Evolutionary conservation across 257 asterid genomes (phyloP).

Genomic region (Schizonepeta tenuifolia): DNA sequence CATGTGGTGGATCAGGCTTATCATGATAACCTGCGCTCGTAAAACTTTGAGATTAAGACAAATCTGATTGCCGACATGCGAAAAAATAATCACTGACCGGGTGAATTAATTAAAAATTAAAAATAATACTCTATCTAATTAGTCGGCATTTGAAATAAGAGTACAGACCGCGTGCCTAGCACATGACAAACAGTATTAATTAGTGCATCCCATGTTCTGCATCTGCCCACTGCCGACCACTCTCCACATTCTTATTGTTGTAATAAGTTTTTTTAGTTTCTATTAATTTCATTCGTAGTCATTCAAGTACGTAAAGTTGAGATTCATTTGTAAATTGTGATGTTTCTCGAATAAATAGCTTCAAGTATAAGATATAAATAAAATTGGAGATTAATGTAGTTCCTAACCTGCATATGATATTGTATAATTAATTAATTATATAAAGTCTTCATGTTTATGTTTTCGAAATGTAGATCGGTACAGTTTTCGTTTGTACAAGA

Average conservation of each 20-base stretch:
- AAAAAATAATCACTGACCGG: not conserved
- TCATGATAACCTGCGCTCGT: not conserved
- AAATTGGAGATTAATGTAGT: no score
- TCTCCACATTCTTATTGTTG: not conserved
- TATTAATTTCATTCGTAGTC: not conserved
- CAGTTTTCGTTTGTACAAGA: no score
- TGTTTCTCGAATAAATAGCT: not conserved
- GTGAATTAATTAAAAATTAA: not conserved
- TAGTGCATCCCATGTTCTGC: constrained; percentile 29
- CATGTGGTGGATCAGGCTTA: not conserved
- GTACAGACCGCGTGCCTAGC: constrained; percentile 19
- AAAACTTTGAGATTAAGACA: not conserved
- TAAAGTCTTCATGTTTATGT: no score
- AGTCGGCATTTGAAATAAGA: not conserved
- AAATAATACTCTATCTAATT: not conserved
- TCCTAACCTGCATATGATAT: no score
- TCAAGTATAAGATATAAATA: not conserved
- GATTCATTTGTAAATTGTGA: not conserved
- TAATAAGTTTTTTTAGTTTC: not conserved
- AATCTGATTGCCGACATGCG: constrained; percentile 27
- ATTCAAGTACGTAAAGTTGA: not conserved
- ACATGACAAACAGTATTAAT: constrained; percentile 10
- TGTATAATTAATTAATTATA: no score
- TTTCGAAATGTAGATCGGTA: no score
- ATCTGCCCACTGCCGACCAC: not conserved